Evolutionary conservation across 306 rosid species (phyloP).

Genomic region (cucumber (Cucumis sativus)): Cucumber_9930_V3 NC_026656.2:14414001-14414500

Average conservation of each 20-base stretch:
- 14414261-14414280: constrained; percentile 45
- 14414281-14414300: constrained; percentile 60
- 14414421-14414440: constrained; percentile 74
- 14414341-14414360: constrained; percentile 39
- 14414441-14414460: constrained; percentile 11
- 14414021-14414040: constrained; percentile 40
- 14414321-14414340: constrained; percentile 50
- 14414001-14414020: constrained; percentile 52
- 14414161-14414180: constrained; percentile 30
- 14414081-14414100: constrained; percentile 56
- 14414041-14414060: constrained; percentile 67
- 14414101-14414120: constrained; percentile 47
- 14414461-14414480: constrained; percentile 50
- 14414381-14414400: constrained; percentile 57
- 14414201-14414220: constrained; percentile 12
- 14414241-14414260: constrained; percentile 35
- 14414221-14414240: constrained; percentile 41
- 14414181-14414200: constrained; percentile 22
- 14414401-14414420: constrained; percentile 24
- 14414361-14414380: constrained; percentile 57
- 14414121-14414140: constrained; percentile 31
- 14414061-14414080: constrained; percentile 35
- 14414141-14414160: constrained; percentile 28
- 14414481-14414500: constrained; percentile 13
- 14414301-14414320: constrained; percentile 33